Conservation (phyloP, 2,329 filamentous ascomycete species). For the Claviceps sp. region DNA sequence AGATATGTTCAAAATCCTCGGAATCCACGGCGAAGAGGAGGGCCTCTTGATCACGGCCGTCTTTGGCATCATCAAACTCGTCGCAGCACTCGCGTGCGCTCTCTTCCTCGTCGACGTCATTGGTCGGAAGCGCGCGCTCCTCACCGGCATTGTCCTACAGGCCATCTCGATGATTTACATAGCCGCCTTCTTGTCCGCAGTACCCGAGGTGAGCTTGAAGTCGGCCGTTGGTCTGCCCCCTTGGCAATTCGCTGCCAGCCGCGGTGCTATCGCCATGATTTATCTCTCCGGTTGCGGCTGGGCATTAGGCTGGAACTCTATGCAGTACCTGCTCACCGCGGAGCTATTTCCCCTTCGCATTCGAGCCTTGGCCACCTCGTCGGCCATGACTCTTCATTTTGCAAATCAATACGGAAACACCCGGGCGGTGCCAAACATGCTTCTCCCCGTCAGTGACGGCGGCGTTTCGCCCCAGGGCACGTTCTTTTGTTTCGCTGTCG, state of each 20-base stretch:
- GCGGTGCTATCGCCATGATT: conserved; percentile 59
- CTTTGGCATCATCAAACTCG: conserved; percentile 63
- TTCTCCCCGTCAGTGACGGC: conserved; percentile 34
- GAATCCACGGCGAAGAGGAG: conserved; percentile 53
- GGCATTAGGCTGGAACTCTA: conserved; percentile 61
- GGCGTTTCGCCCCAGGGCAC: conserved; percentile 50
- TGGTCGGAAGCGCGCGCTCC: conserved; percentile 55
- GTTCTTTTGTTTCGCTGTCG: conserved; percentile 61
- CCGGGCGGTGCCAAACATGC: conserved; percentile 62
- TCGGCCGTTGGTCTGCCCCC: conserved; percentile 32
- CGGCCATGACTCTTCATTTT: conserved; percentile 69
- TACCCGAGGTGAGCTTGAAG: conserved; percentile 42
- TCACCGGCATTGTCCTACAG: conserved; percentile 47
- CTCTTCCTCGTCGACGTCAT: conserved; percentile 70
- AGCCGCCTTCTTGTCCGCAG: conserved; percentile 45
- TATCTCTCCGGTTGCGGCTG: conserved; percentile 56
- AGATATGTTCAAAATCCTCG: conserved; percentile 59
- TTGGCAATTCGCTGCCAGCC: conserved; percentile 41
- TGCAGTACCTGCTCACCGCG: conserved; percentile 67
- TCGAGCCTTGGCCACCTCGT: conserved; percentile 54
- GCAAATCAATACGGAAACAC: conserved; percentile 67
- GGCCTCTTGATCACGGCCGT: conserved; percentile 61
- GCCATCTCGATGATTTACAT: conserved; percentile 49
- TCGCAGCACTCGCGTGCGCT: conserved; percentile 53
- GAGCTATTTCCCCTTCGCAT: conserved; percentile 67